These are phyloP conservation scores for Auricularia sp. DNA, from an alignment of 768 basidiomycete genomes.

Conservation along the genomic window DNA sequence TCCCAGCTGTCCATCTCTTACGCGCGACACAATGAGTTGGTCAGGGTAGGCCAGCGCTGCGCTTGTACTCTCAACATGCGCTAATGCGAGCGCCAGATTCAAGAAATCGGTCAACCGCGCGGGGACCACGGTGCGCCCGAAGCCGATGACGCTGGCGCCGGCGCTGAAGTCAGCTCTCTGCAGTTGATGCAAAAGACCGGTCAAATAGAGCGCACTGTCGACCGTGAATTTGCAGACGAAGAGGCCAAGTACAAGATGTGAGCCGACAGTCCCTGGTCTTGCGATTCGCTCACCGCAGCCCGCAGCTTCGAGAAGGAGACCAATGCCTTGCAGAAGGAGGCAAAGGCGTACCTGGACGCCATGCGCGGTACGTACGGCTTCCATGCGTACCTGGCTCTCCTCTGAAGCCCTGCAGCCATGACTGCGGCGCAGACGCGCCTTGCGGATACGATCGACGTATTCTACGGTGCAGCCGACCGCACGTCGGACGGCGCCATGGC, in stretches of 20 bases:
- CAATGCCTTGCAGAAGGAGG: constrained; percentile 84
- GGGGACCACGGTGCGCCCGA: constrained; percentile 65
- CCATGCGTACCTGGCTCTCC: not conserved
- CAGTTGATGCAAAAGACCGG: constrained; percentile 96
- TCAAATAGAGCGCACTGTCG: constrained; percentile 91
- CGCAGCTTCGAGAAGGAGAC: constrained; percentile 93
- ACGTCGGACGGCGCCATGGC: constrained; percentile 92
- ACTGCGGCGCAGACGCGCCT: constrained; percentile 84
- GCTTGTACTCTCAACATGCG: constrained; percentile 3
- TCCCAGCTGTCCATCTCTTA: not conserved
- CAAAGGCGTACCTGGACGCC: constrained; percentile 88
- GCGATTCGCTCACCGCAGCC: not conserved
- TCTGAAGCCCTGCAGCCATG: constrained; percentile 54
- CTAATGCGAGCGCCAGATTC: constrained; percentile 40
- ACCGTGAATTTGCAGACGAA: constrained; percentile 87
- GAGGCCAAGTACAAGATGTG: constrained; percentile 85
- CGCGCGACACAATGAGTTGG: constrained; percentile 38
- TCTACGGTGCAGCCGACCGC: constrained; percentile 80
- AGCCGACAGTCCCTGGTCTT: constrained; percentile 20
- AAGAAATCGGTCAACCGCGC: constrained; percentile 90
- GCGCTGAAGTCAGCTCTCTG: constrained; percentile 7
- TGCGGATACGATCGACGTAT: constrained; percentile 86
- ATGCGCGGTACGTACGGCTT: constrained; percentile 60
- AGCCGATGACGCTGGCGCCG: constrained; percentile 6
- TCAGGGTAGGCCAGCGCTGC: constrained; percentile 32